Evolutionary conservation across 2,329 filamentous ascomycete species (phyloP), one percentile per base, ranked within the genome.

Genomic region (Phialemonium atrogriseum): DNA sequence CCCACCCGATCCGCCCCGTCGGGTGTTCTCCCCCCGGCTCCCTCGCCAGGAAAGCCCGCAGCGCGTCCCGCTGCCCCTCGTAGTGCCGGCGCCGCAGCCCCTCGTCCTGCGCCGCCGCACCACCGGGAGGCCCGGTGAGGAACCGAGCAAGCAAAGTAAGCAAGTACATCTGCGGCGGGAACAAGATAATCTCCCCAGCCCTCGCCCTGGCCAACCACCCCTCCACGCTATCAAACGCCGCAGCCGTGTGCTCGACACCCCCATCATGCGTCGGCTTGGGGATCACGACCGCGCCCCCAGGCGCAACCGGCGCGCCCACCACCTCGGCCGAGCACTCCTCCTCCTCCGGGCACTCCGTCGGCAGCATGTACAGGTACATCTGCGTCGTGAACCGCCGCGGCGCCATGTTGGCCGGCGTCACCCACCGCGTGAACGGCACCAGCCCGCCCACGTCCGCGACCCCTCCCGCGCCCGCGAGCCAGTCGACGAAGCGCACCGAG

Each of bases 341-440:
- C 40, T 44, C 60, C 48, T 45, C 63, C 51, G 43, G 62, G 42
- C 27, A 58, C 29, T 24, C 54, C 40, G 41, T 59, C 0, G 87
- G 87, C 3, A 95, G 68, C 56, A 93, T 80, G 58, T 94, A 94
- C 9, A 96, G 56, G 58, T 96, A 98, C 89, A 96, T 96, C 52
- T 95, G 88, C 1, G 89, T 95, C 0, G 84, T 85, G 60, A 93
- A 98, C 27, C 91, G 73, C 46, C 80, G 85, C 0, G 77, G 72
- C n/a, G n/a, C n/a, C 2, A 80, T 62, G 39, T 73, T 76, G 1
- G 65, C 57, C 0, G 89, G 89, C 3, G 91, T 96, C 34, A 96
- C 70, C 91, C 91, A 96, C 33, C 85, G 75, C 0, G 88, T 94
- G 50, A 94, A 95, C 0, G 88, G 86, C 7, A 84, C 62, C 4